Percentiles rank a stretch among this genome's conserved stretches.
These are phyloP conservation scores for Hygrocybe coccinea DNA, from an alignment of 768 basidiomycete genomes.

Conservation along the genomic window DNA sequence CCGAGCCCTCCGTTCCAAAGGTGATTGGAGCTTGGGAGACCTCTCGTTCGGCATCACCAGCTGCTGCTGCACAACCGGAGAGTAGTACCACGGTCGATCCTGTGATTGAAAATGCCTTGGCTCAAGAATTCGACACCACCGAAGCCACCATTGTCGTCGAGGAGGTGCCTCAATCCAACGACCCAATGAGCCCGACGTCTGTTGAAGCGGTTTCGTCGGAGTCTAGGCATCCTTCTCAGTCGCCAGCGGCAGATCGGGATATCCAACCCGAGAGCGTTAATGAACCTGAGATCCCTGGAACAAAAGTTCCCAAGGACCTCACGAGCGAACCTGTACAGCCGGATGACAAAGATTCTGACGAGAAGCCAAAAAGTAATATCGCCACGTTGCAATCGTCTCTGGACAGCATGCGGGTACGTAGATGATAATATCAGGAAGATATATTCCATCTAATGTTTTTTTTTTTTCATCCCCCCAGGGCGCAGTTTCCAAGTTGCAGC, in stretches of 20 bases:
- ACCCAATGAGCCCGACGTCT: background rate
- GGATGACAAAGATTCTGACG: too few relatives aligned
- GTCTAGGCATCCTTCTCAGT: background rate
- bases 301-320: too few relatives aligned
- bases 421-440: too few relatives aligned
- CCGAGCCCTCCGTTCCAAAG: constrained; percentile 16
- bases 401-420: too few relatives aligned
- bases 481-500: constrained; percentile 37
- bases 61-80: background rate
- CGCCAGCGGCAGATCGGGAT: background rate
- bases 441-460: too few relatives aligned
- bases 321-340: too few relatives aligned
- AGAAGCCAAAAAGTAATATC: too few relatives aligned
- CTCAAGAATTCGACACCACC: background rate
- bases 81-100: background rate
- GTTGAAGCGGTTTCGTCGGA: background rate
- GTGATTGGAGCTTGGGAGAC: constrained; percentile 2
- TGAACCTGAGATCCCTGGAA: too few relatives aligned
- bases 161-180: background rate
- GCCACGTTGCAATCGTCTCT: too few relatives aligned
- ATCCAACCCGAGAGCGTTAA: constrained; percentile 19
- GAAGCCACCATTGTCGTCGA: too few relatives aligned
- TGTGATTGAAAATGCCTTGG: background rate
- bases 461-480: constrained; percentile 25
- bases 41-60: constrained; percentile 4